Conservation (phyloP, 2,329 filamentous ascomycete species). For the Colletotrichum musae region DNA sequence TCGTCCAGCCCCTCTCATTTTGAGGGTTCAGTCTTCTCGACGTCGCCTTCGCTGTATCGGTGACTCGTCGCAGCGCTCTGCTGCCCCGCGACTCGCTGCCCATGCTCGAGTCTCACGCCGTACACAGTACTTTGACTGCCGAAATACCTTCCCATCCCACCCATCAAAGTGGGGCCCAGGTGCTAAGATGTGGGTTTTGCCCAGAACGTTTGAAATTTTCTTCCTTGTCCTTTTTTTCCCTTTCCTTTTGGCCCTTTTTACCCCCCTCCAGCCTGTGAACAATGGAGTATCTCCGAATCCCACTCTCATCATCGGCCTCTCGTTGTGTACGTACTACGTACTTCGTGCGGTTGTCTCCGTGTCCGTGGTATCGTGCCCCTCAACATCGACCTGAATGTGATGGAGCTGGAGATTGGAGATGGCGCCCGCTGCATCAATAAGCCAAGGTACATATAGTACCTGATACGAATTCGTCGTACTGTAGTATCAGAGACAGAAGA, state of each 20-base stretch:
- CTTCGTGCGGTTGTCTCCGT: too few species aligned
- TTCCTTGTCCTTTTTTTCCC: constrained; percentile 9
- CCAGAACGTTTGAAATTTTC: constrained; percentile 28
- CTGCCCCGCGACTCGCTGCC: neutral
- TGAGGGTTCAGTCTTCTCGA: neutral
- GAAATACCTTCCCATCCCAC: neutral
- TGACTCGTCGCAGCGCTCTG: neutral
- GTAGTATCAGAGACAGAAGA: too few species aligned
- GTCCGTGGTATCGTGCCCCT: neutral
- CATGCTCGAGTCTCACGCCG: neutral
- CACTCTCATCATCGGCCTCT: neutral
- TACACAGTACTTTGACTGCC: constrained; percentile 15
- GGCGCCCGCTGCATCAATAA: neutral
- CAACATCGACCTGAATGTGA: neutral
- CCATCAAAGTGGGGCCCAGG: constrained; percentile 17
- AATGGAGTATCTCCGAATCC: neutral
- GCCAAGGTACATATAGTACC: neutral
- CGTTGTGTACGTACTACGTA: neutral
- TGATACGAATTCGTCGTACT: neutral
- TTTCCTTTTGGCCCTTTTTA: neutral
- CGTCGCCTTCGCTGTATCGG: neutral
- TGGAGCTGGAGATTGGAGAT: neutral
- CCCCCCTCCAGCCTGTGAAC: neutral
- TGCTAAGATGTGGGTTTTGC: constrained; percentile 13
- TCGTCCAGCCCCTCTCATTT: constrained; percentile 19